Conservation (phyloP, 148 eudicot genomes). For the Hydrangea macrophylla region DNA sequence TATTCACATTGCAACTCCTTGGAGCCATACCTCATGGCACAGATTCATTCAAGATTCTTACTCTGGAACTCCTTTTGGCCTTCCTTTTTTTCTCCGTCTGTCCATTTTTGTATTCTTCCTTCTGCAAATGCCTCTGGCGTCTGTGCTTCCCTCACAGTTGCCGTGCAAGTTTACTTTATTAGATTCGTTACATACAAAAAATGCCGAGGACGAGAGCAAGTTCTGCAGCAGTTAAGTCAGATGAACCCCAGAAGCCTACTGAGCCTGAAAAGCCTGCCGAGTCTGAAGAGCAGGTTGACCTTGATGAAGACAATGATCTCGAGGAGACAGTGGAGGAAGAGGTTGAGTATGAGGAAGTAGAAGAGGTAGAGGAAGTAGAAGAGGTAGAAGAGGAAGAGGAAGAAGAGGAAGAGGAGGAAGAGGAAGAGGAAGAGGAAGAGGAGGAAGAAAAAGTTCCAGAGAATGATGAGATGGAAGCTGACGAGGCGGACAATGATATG, state of each 20-base stretch:
- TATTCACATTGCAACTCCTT: conserved; percentile 55
- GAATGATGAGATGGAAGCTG: conserved; percentile 45
- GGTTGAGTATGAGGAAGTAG: conserved; percentile 70
- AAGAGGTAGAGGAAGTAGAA: conserved; percentile 62
- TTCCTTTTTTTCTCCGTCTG: conserved; percentile 54
- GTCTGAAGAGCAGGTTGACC: conserved; percentile 59
- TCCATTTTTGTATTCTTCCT: conserved; percentile 58
- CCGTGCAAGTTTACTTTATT: conserved; percentile 45
- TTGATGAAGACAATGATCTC: conserved; percentile 60
- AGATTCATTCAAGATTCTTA: conserved; percentile 66
- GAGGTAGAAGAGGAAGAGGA: conserved; percentile 59
- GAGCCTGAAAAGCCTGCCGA: conserved; percentile 42
- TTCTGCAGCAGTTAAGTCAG: conserved; percentile 42
- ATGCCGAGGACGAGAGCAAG: conserved; percentile 82
- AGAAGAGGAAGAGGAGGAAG: conserved; percentile 53
- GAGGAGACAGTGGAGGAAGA: conserved; percentile 79
- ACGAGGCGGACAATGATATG: conserved; percentile 38
- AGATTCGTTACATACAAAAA: conserved; percentile 44
- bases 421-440: conserved; percentile 52
- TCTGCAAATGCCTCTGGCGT: conserved; percentile 75
- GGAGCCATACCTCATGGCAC: conserved; percentile 74
- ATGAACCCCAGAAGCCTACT: too few species aligned
- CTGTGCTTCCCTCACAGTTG: conserved; percentile 70
- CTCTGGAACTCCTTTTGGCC: conserved; percentile 69
- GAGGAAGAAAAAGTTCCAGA: conserved; percentile 28